Evolutionary conservation across 225 moss, liverwort and hornwort species (phyloP).

Genomic region (Anthoceros angustus): DNA sequence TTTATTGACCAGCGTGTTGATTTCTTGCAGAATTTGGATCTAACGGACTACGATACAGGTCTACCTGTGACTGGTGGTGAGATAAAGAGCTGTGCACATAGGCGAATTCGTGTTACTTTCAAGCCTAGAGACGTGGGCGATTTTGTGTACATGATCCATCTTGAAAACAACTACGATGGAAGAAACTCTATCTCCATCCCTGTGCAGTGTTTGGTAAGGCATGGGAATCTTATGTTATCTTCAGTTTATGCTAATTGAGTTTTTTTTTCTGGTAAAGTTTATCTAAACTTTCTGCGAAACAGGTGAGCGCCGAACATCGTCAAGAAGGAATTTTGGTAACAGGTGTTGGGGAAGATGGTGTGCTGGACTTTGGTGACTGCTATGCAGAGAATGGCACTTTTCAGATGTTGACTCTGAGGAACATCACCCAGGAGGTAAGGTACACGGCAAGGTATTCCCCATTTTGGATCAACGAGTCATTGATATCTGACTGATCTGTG

Average conservation of each 20-base stretch:
- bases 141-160: constrained; percentile 53
- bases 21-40: constrained; percentile 51
- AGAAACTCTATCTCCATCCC: constrained; percentile 73
- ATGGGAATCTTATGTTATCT: background rate
- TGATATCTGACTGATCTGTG: background rate
- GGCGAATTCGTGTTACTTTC: constrained; percentile 80
- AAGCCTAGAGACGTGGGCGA: constrained; percentile 89
- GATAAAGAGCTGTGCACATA: constrained; percentile 80
- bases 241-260: background rate
- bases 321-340: constrained; percentile 76
- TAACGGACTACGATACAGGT: constrained; percentile 80
- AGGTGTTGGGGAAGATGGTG: constrained; percentile 81
- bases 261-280: background rate
- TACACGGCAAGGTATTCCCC: background rate
- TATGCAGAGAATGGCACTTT: constrained; percentile 67
- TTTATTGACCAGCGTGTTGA: constrained; percentile 11
- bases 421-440: constrained; percentile 76
- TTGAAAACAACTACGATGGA: constrained; percentile 68
- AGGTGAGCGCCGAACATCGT: constrained; percentile 81
- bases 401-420: constrained; percentile 76
- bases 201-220: constrained; percentile 75
- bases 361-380: constrained; percentile 77
- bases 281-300: constrained; percentile 5
- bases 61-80: constrained; percentile 54
- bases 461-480: background rate